Evolutionary conservation across 441 rosid species (phyloP), one percentile per base, ranked within the genome.

Genomic region (Gossypium schwendimanii): DNA sequence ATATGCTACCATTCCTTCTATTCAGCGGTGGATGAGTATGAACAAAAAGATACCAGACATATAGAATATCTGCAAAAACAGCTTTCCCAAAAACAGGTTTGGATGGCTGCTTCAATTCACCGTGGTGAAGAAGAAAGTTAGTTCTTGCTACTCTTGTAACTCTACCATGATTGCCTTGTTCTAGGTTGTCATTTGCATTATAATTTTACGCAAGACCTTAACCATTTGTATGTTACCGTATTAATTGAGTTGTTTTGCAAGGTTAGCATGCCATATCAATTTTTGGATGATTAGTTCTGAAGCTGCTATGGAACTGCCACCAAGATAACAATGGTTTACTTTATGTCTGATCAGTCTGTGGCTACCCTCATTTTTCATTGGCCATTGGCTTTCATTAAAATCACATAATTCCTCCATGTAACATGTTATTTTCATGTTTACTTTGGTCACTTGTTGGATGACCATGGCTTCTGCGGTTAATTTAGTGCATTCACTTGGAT

Each of bases 21-120:
- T 80, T 24, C 82, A 91, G 91, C 79, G 53, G 88, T 88, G 26
- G 81, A 77, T 74, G 91, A 84, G 73, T 78, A 55, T 76, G 84
- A 84, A 58, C 74, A 59, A 63, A 84, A 66, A 77, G 79, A 76
- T 52, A 63, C 52, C 3, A 80, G 74, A 66, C 81, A 83, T 76
- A 70, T 87, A 54, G 85, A 84, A 72, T 87, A 81, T 73, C 77
- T 94, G 82, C 84, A 85, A 82, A 80, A 28, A 65, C 86, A 87
- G 70, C 87, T 94, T 77, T 78, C 75, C 44, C 79, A 78, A 39
- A 87, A 78, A 84, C 83, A 78, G 70, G 88, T 92, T 58, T 94
- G 99, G 98, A 88, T 94, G 86, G 97, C 99, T 80, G 85, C 99
- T 74, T 94, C 99, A 33, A 82, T 94, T 67, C 99, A 94, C 79